Conservation (phyloP, 805 yeast genomes). For the Debaryomyces tyrocola region DNA sequence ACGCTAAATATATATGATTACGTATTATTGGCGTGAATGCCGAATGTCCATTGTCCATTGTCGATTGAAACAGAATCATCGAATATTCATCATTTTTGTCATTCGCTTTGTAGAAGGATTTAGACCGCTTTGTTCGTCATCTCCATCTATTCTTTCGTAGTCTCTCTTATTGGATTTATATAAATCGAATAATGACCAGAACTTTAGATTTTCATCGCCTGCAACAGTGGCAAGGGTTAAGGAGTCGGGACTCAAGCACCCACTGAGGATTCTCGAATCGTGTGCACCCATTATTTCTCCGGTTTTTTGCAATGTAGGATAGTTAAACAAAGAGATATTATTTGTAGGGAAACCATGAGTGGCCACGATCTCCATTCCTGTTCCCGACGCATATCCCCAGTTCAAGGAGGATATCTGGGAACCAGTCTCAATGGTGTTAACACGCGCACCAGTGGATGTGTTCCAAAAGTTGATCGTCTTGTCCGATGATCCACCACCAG, state of each 20-base stretch:
- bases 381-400: constrained; percentile 80
- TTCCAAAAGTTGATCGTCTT: constrained; percentile 93
- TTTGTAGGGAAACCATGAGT: constrained; percentile 94
- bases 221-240: constrained; percentile 91
- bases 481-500: constrained; percentile 96
- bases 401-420: constrained; percentile 91
- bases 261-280: constrained; percentile 80
- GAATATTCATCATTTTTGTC: constrained; percentile 27
- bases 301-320: constrained; percentile 81
- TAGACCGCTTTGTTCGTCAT: constrained; percentile 12
- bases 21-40: too few relatives aligned
- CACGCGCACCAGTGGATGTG: constrained; percentile 82
- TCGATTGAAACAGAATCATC: constrained; percentile 6
- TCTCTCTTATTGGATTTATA: constrained; percentile 25
- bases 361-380: constrained; percentile 83
- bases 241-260: constrained; percentile 87
- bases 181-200: constrained; percentile 85
- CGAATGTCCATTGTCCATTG: too few relatives aligned
- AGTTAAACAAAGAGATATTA: constrained; percentile 77
- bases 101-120: constrained; percentile 20
- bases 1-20: too few relatives aligned
- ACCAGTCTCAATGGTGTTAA: constrained; percentile 85
- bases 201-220: constrained; percentile 93
- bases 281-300: constrained; percentile 88
- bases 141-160: constrained; percentile 14